These are phyloP conservation scores for Botrytis hyacinthi DNA, from an alignment of 2,329 filamentous ascomycete genomes.

Conservation along the genomic window DNA sequence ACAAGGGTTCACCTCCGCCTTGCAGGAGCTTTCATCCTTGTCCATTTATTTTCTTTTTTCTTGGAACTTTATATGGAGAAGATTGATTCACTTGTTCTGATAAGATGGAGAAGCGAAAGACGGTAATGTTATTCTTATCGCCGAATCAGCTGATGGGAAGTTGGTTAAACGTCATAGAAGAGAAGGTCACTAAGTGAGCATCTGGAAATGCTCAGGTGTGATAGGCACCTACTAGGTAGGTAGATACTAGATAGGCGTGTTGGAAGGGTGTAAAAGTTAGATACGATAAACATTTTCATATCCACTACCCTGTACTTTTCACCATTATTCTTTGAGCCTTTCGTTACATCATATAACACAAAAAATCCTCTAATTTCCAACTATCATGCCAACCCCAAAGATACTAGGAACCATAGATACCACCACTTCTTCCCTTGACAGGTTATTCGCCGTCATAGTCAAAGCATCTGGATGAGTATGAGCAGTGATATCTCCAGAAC, in stretches of 20 bases:
- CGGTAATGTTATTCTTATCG: neutral
- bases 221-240: too few species aligned
- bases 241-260: too few species aligned
- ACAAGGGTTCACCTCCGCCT: conserved; percentile 1
- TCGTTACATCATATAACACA: neutral
- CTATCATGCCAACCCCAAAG: neutral
- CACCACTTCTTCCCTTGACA: too few species aligned
- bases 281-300: neutral
- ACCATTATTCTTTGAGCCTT: neutral
- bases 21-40: conserved; percentile 15
- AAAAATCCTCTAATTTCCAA: neutral
- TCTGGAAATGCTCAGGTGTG: too few species aligned
- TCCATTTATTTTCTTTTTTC: neutral
- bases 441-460: too few species aligned
- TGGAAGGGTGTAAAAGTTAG: neutral
- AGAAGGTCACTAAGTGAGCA: neutral
- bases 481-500: too few species aligned
- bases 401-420: neutral
- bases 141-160: neutral
- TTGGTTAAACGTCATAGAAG: neutral
- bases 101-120: conserved; percentile 10
- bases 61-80: neutral
- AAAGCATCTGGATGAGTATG: too few species aligned
- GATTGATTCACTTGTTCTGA: neutral
- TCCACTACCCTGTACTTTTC: too few species aligned